phyloP scores from a whole-genome alignment of 2,329 filamentous ascomycete species.

The Pezicula radicicola region DNA sequence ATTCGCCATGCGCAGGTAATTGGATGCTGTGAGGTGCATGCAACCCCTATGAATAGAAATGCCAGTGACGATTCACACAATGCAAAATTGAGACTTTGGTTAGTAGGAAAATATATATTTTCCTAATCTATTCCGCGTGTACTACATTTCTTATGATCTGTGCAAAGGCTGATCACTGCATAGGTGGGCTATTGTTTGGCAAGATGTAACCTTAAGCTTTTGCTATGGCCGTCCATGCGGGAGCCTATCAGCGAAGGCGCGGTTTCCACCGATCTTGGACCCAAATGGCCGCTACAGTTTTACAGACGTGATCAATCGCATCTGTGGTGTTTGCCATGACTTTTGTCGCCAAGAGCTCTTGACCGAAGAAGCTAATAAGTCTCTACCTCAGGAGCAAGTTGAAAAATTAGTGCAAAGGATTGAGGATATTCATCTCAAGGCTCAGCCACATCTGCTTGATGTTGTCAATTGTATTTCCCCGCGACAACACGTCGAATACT shows the following conservation, averaged over 20 bases:
- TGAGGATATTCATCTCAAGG: not conserved
- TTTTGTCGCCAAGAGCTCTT: not conserved
- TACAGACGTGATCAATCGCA: not conserved
- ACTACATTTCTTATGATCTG: not conserved
- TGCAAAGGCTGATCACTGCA: not conserved
- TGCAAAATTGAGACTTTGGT: constrained; percentile 1
- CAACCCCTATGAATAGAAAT: not conserved
- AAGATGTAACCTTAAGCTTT: not conserved
- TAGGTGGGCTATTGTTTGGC: constrained; percentile 3
- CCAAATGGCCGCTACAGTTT: not conserved
- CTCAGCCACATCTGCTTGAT: not conserved
- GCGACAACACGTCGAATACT: constrained; percentile 1
- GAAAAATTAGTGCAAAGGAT: not conserved
- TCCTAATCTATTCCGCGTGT: not conserved
- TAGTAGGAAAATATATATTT: not conserved
- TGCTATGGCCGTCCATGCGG: not conserved
- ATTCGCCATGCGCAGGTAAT: constrained; percentile 2
- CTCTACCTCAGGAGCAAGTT: not conserved
- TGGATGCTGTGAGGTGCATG: not conserved
- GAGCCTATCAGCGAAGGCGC: not conserved
- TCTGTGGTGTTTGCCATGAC: not conserved
- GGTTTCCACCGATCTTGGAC: not conserved
- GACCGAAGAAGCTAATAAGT: not conserved
- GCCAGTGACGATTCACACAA: not conserved
- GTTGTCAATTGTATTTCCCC: not conserved